Evolutionary conservation across 1,284 basidiomycete species (phyloP), one percentile per base, ranked within the genome.

Genomic region (Paramarasmius palmivorus): DNA sequence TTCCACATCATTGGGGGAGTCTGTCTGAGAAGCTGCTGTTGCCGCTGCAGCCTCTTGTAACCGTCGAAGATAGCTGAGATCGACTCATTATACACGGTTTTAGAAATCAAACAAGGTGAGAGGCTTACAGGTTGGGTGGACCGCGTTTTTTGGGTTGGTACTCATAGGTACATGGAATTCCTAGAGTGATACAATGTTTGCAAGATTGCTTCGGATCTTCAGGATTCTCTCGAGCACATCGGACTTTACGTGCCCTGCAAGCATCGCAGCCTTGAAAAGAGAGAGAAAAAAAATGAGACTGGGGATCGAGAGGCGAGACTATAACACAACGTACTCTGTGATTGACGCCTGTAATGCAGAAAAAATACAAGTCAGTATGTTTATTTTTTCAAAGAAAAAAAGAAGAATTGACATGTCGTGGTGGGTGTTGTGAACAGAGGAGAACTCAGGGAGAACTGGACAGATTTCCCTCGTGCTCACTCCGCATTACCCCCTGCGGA

Each of bases 121-220:
- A 59, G 56, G 75, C 84, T 71, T 67, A 93, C 90, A 93, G 75
- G 69, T 94, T 94, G 1, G 92, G 92, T 3, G 92, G 92, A 0
- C 92, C 92, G 54, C 92, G 78, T 70, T 94, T 94, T 77, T 93
- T 93, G 15, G 92, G 92, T 69, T 91, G 90, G 68, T 94, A 94
- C 63, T 93, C 89, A 63, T 93, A 95, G 0, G 91, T 93, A 68
- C 92, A 94, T 12, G 86, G 81, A 53, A 93, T 89, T 34, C 84
- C 87, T 40, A 94, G 83, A 1, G 90, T 82, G 60, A 86, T 77
- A 68, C 91, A 94, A 65, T 93, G 91, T 62, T 90, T 90, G 86
- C 90, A 90, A 20, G 85, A 78, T 60, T 83, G 82, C 68, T 84
- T 87, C 17, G 79, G 75, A 65, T 90, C 87, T 59, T 90, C 86